phyloP scores from a whole-genome alignment of 116 monocot species.

The Dioscorea cayenensis region DNA sequence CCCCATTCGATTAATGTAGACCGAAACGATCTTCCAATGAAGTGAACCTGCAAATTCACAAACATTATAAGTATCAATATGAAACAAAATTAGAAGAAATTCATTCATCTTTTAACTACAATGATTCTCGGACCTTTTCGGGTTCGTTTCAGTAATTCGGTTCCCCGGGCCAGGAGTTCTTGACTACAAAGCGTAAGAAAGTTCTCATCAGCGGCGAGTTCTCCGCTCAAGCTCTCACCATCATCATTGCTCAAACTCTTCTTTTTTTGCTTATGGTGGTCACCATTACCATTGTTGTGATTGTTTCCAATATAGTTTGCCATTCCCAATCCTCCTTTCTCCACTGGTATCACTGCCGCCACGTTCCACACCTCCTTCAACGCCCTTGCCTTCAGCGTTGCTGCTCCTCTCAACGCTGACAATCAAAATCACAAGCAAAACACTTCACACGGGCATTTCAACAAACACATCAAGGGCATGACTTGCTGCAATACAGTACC shows the following conservation, averaged over 20 bases:
- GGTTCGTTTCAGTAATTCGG: constrained; percentile 79
- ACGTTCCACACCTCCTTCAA: constrained; percentile 96
- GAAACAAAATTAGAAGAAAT: not conserved
- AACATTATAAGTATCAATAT: not conserved
- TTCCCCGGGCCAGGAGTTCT: constrained; percentile 74
- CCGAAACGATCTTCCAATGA: constrained; percentile 89
- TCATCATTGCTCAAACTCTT: constrained; percentile 10
- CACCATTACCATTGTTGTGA: constrained; percentile 2
- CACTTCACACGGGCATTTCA: not conserved
- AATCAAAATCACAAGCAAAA: not conserved
- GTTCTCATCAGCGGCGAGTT: constrained; percentile 39
- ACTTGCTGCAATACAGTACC: constrained; percentile 27
- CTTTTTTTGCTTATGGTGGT: constrained; percentile 13
- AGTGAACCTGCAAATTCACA: constrained; percentile 40
- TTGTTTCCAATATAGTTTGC: constrained; percentile 1
- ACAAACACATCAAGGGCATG: not conserved
- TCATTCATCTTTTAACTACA: not conserved
- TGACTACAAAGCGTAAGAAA: constrained; percentile 63
- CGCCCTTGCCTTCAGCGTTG: constrained; percentile 78
- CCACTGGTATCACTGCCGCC: constrained; percentile 87
- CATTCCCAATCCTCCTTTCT: constrained; percentile 40
- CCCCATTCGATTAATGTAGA: constrained; percentile 63
- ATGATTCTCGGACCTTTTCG: constrained; percentile 48
- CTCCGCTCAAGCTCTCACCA: constrained; percentile 26
- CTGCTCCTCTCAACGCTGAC: constrained; percentile 80